These are phyloP conservation scores for Nectriaceae sp. DNA, from an alignment of 2,329 filamentous ascomycete species.

Conservation along the genomic window DNA sequence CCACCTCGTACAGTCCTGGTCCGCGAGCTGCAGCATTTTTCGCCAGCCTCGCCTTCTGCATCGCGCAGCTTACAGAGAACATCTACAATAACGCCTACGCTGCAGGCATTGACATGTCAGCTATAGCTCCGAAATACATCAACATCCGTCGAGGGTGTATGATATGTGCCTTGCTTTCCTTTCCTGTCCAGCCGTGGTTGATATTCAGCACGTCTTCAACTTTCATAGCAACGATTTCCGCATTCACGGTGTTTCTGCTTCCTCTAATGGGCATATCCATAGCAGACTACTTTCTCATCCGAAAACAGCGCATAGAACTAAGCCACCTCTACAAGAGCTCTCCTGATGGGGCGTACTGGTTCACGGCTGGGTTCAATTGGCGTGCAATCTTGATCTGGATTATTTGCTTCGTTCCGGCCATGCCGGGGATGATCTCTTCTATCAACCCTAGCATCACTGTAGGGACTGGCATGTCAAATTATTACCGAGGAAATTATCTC, in stretches of 20 bases:
- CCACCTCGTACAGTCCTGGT: neutral
- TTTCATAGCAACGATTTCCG: neutral
- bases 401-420: neutral
- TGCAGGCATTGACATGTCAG: neutral
- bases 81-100: neutral
- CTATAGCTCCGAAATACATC: neutral
- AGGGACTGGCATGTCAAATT: neutral
- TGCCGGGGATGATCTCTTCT: neutral
- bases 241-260: neutral
- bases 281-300: neutral
- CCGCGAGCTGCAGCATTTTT: conserved; percentile 2
- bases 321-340: neutral
- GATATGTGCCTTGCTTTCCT: neutral
- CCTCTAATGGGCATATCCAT: neutral
- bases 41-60: neutral
- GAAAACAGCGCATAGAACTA: neutral
- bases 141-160: neutral
- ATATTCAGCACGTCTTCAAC: neutral
- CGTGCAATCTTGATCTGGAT: neutral
- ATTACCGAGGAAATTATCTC: neutral
- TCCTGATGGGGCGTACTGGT: neutral
- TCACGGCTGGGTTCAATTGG: neutral
- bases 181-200: neutral
- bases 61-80: neutral
- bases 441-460: neutral